Base-by-base conservation (phyloP, 1,284 basidiomycete species). In the Singerocomus inundabilis region DNA sequence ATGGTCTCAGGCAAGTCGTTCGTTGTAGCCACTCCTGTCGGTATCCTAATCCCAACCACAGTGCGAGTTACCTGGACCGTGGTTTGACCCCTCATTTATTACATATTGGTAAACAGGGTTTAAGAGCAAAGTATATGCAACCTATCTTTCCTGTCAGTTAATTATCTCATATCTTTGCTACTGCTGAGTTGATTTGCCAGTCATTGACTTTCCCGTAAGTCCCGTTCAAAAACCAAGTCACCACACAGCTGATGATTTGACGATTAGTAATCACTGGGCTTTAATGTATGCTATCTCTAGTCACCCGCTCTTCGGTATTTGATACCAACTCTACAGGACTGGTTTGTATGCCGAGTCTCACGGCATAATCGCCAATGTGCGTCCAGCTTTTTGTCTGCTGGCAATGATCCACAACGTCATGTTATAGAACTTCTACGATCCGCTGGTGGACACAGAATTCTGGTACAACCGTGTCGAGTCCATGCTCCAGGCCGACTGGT, bases 181-280 rank as follows among this genome's bases (percentile, higher is more conserved):
- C 32, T 3, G 15, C 41, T 65, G 1, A 61, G 6, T 6, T 30
- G 6, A 21, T 35, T 30, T 40, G 13, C 29, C 58, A 91, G 88
- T 90, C 91, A 0, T 69, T 94, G 55, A 96, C 94, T 0, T 97
- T 97, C 61, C 94, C 91, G 80, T 90, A 62, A 76, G 85, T 73
- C 34, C 24, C 26, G 0, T 21, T 30, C 12, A 21, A 31, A 39
- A 29, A 38, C 33, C 44, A 32, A n/a, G 38, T 40, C 10, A 9
- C 29, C 15, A 18, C 30, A 18, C 15, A 33, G 28, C 48, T 54
- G 25, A 46, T 21, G 21, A 44, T 37, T 48, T 28, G 30, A 15
- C 31, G 34, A 44, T 11, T 49, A 90, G 89, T 10, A 93, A 93
- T 64, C 91, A 94, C 63, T 94, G 91, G 92, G 70, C 85, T 6